Evolutionary conservation across 495 filamentous ascomycete genomes (phyloP).

Genomic region (Daldinia caldariorum): DNA sequence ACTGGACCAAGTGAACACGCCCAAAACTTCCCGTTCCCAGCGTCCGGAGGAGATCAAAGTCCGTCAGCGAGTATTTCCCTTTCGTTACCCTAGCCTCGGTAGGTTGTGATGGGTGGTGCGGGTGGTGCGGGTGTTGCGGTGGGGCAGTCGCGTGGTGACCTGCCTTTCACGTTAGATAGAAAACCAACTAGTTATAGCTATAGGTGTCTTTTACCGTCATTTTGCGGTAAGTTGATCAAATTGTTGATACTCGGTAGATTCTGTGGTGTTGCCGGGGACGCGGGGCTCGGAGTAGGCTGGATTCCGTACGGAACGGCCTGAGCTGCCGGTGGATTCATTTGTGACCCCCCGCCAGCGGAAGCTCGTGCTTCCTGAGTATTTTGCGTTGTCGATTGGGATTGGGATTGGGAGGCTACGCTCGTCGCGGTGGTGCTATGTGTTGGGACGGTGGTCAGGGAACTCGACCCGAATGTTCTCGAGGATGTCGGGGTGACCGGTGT

Average conservation of each 20-base stretch:
- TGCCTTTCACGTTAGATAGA: constrained; percentile 38
- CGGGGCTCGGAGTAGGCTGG: constrained; percentile 42
- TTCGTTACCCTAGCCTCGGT: constrained; percentile 76
- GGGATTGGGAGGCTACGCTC: constrained; percentile 45
- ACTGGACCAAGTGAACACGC: constrained; percentile 94
- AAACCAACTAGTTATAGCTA: constrained; percentile 46
- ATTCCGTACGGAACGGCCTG: constrained; percentile 45
- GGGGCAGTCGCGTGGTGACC: constrained; percentile 53
- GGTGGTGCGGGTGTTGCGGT: constrained; percentile 31
- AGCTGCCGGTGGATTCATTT: constrained; percentile 47
- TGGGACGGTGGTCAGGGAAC: constrained; percentile 46
- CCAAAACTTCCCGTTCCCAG: constrained; percentile 97
- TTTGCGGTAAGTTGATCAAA: constrained; percentile 71
- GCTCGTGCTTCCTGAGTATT: constrained; percentile 33
- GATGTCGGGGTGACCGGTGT: constrained; percentile 57
- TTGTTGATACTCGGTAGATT: constrained; percentile 76
- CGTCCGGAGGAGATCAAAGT: constrained; percentile 89
- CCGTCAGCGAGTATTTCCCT: constrained; percentile 94
- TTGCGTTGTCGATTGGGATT: constrained; percentile 33
- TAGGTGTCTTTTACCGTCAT: constrained; percentile 53
- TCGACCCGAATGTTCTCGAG: constrained; percentile 59
- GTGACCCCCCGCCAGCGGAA: constrained; percentile 46
- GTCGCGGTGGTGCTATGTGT: constrained; percentile 52
- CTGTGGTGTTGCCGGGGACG: constrained; percentile 55
- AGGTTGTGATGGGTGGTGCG: constrained; percentile 28